A percentile compares a stretch with the other conserved stretches of the same genome.
These are phyloP conservation scores for Epichloe gansuensis DNA, from an alignment of 2,329 filamentous ascomycete species.

Conservation along the genomic window DNA sequence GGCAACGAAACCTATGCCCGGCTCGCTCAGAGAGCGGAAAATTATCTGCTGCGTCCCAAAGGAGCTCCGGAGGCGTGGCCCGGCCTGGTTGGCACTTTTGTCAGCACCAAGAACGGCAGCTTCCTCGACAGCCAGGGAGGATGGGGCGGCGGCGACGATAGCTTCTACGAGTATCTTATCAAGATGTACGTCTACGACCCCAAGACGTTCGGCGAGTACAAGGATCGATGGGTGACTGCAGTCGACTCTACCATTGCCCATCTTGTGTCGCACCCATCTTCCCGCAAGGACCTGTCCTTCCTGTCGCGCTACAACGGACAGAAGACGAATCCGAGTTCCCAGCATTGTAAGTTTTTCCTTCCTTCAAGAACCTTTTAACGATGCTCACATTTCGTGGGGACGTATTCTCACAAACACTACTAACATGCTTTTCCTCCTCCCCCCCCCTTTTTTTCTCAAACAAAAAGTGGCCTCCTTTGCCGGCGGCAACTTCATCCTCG, in stretches of 20 bases:
- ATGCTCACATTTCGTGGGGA: not conserved
- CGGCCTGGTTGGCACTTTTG: constrained; percentile 56
- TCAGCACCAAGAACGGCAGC: constrained; percentile 50
- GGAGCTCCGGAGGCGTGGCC: constrained; percentile 57
- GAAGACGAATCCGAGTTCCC: constrained; percentile 30
- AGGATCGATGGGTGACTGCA: constrained; percentile 61
- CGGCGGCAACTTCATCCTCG: constrained; percentile 76
- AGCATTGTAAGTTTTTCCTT: constrained; percentile 31
- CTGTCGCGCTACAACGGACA: constrained; percentile 42
- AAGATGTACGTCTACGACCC: constrained; percentile 82
- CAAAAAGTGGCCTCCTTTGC: constrained; percentile 61
- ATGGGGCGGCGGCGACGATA: constrained; percentile 67
- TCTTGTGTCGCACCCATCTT: constrained; percentile 53
- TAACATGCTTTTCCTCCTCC: not conserved
- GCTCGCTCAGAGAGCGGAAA: constrained; percentile 54
- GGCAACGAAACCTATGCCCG: constrained; percentile 52
- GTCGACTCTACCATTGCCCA: constrained; percentile 63
- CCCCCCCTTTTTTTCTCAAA: no score
- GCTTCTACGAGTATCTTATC: constrained; percentile 80
- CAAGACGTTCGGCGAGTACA: constrained; percentile 47
- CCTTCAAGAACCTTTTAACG: no score
- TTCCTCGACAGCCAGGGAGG: constrained; percentile 58
- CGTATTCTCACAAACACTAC: constrained; percentile 20
- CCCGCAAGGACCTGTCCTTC: constrained; percentile 60
- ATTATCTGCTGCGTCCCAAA: constrained; percentile 52